phyloP scores from a whole-genome alignment of 345 rosid genomes.

The Salix udensis region DNA sequence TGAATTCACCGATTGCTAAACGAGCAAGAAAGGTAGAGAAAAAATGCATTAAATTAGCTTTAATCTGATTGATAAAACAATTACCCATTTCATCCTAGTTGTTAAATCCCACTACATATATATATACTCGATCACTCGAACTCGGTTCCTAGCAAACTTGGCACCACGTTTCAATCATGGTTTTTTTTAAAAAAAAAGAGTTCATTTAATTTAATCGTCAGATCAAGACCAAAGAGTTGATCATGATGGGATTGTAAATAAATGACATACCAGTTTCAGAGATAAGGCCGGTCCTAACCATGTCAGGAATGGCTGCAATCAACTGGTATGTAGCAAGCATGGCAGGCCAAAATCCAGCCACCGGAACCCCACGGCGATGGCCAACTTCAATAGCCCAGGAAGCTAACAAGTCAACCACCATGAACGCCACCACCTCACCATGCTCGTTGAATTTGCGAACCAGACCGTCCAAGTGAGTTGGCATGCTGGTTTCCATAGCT shows the following conservation, averaged over 20 bases:
- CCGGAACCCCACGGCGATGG: constrained; percentile 45
- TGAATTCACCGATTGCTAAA: neutral
- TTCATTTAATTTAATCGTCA: no score
- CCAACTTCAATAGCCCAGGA: constrained; percentile 66
- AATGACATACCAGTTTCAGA: constrained; percentile 43
- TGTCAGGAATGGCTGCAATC: constrained; percentile 57
- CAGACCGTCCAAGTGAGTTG: constrained; percentile 48
- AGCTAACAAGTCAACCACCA: constrained; percentile 67
- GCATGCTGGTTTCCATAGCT: constrained; percentile 59
- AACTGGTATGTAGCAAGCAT: constrained; percentile 58
- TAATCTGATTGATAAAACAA: no score
- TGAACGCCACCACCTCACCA: constrained; percentile 34
- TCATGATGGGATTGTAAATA: neutral
- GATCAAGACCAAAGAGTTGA: no score
- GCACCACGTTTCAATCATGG: no score
- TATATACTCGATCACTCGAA: no score
- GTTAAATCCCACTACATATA: no score
- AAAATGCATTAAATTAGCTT: no score
- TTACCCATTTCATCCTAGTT: no score
- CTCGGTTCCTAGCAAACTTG: no score
- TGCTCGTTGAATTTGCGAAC: constrained; percentile 27
- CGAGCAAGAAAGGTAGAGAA: no score
- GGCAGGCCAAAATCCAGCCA: constrained; percentile 75
- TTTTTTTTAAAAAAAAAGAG: no score
- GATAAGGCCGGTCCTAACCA: constrained; percentile 44